phyloP scores from a whole-genome alignment of 306 rosid genomes.

The Acmispon strigosus region DNA sequence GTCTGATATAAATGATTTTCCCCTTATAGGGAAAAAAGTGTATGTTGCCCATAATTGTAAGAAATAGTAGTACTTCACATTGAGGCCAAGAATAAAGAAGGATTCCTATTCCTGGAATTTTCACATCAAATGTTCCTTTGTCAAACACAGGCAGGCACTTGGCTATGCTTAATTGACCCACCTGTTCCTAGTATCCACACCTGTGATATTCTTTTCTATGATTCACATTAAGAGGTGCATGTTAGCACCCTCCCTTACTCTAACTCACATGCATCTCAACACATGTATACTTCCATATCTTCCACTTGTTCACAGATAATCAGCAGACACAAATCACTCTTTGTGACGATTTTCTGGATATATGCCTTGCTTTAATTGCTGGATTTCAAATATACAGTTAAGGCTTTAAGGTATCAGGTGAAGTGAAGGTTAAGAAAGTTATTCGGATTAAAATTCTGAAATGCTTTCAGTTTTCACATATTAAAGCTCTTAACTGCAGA shows the following conservation, averaged over 20 bases:
- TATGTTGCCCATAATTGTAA: background rate
- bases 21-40: too few species aligned
- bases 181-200: constrained; percentile 3
- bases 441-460: background rate
- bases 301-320: background rate
- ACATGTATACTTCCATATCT: background rate
- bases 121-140: background rate
- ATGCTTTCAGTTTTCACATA: background rate
- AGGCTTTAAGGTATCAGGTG: background rate
- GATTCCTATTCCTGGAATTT: background rate
- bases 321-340: constrained; percentile 3
- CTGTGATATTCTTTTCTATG: constrained; percentile 13
- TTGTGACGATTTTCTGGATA: background rate
- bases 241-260: constrained; percentile 4
- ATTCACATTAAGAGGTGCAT: background rate
- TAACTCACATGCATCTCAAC: constrained; percentile 22
- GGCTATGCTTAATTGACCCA: constrained; percentile 14
- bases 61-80: background rate
- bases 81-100: background rate
- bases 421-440: background rate
- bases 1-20: too few species aligned
- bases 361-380: constrained; percentile 22
- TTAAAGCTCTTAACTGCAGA: background rate
- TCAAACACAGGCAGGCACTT: constrained; percentile 18
- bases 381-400: background rate